These are phyloP conservation scores for Lactifluus hygrophoroides DNA, from an alignment of 768 basidiomycete species.

Conservation along the genomic window DNA sequence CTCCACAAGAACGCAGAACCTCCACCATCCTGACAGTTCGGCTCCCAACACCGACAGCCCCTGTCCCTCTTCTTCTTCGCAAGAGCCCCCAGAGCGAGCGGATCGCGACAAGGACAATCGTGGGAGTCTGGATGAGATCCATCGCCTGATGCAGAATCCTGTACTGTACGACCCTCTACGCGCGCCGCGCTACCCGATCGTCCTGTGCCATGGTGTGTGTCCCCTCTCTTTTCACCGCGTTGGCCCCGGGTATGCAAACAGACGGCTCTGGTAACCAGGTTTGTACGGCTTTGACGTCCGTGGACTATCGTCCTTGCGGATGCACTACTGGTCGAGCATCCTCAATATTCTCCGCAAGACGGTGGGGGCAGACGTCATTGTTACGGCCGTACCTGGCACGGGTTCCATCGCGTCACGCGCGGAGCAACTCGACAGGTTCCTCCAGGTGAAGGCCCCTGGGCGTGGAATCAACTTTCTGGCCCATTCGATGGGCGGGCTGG, in stretches of 20 bases:
- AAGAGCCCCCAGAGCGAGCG: neutral
- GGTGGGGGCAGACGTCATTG: constrained; percentile 90
- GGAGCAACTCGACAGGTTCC: constrained; percentile 59
- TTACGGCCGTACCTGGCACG: constrained; percentile 89
- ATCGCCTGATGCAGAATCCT: constrained; percentile 67
- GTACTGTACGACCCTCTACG: constrained; percentile 69
- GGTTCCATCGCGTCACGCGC: constrained; percentile 84
- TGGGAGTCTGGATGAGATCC: constrained; percentile 41
- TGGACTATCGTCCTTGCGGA: constrained; percentile 68
- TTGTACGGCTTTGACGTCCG: constrained; percentile 93
- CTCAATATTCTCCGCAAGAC: constrained; percentile 69
- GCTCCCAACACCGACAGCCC: too few species aligned
- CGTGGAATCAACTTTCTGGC: constrained; percentile 88
- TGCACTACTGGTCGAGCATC: constrained; percentile 94
- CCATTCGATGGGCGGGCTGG: constrained; percentile 97
- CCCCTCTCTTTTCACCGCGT: neutral
- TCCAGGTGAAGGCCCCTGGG: constrained; percentile 57
- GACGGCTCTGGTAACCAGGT: constrained; percentile 36
- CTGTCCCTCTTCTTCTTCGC: neutral
- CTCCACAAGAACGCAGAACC: neutral
- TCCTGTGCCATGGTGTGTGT: constrained; percentile 90
- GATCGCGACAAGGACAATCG: neutral
- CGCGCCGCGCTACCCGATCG: constrained; percentile 80
- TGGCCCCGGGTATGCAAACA: neutral
- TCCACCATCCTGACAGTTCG: neutral